Evolutionary conservation across 805 yeast genomes (phyloP).

Genomic region (Huiozyma sinensis): DNA sequence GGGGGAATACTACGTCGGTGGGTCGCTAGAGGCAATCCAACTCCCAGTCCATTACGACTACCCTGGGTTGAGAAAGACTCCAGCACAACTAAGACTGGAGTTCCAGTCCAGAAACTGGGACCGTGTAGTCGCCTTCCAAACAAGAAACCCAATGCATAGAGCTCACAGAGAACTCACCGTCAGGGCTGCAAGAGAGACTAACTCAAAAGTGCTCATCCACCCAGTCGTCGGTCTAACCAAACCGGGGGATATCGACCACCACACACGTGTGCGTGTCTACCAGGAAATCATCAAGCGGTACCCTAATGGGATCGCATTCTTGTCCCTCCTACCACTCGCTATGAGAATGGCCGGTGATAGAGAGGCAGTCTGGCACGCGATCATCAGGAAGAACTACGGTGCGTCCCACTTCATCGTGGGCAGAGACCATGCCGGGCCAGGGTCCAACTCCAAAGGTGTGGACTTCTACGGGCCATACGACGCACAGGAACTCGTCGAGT

Average conservation of each 20-base stretch:
- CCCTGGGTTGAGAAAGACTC: constrained; percentile 77
- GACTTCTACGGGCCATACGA: constrained; percentile 97
- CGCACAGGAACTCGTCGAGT: constrained; percentile 81
- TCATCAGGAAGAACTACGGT: constrained; percentile 91
- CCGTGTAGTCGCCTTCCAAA: constrained; percentile 90
- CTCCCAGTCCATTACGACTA: constrained; percentile 87
- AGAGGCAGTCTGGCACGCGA: constrained; percentile 97
- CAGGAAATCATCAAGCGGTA: constrained; percentile 84
- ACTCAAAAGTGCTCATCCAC: constrained; percentile 81
- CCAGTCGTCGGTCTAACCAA: constrained; percentile 96
- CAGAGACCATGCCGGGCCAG: constrained; percentile 98
- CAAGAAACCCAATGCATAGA: constrained; percentile 97
- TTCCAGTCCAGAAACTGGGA: constrained; percentile 76
- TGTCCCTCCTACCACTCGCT: constrained; percentile 83
- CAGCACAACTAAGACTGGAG: constrained; percentile 80
- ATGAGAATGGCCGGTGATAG: constrained; percentile 99
- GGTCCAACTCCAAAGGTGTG: constrained; percentile 74
- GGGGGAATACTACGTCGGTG: constrained; percentile 83
- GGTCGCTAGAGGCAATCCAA: constrained; percentile 71
- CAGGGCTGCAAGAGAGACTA: constrained; percentile 88
- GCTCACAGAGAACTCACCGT: constrained; percentile 95
- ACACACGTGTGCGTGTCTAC: constrained; percentile 92
- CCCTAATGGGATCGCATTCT: constrained; percentile 87
- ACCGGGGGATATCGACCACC: constrained; percentile 97
- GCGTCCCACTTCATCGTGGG: constrained; percentile 96